phyloP scores from a whole-genome alignment of 495 filamentous ascomycete species.

The Aspergillus kassunensis region DNA sequence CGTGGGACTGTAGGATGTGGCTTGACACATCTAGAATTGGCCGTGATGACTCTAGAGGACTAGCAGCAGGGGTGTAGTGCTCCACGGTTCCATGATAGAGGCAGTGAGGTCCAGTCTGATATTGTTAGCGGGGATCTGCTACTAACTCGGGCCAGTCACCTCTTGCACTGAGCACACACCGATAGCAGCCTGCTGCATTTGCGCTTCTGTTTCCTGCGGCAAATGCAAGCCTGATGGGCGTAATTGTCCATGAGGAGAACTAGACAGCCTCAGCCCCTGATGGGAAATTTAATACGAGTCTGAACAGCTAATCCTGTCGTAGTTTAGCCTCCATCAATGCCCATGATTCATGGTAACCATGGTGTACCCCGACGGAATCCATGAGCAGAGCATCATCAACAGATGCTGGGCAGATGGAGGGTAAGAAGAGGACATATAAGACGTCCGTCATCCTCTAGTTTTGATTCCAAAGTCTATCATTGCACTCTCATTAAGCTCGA shows the following conservation, averaged over 20 bases:
- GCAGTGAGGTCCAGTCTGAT: neutral
- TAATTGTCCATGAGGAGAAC: slow-evolving; percentile 3
- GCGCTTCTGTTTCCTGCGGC: slow-evolving; percentile 5
- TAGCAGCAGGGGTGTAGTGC: neutral
- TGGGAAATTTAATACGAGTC: neutral
- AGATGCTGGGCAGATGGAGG: too few species aligned
- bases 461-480: too few species aligned
- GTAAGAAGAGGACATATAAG: too few species aligned
- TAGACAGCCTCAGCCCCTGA: neutral
- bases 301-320: neutral
- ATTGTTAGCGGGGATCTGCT: neutral
- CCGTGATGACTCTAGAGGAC: too few species aligned
- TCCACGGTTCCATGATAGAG: neutral
- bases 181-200: slow-evolving; percentile 5
- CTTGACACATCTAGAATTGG: neutral
- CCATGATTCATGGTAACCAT: too few species aligned
- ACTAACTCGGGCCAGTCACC: neutral
- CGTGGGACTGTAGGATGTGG: neutral
- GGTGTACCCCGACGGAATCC: too few species aligned
- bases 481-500: too few species aligned
- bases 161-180: slow-evolving; percentile 1
- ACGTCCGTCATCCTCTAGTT: too few species aligned
- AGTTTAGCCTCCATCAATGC: neutral
- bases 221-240: slow-evolving; percentile 1
- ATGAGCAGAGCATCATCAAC: too few species aligned